Evolutionary conservation across 345 rosid genomes (phyloP).

Genomic region (Punica granatum): DNA sequence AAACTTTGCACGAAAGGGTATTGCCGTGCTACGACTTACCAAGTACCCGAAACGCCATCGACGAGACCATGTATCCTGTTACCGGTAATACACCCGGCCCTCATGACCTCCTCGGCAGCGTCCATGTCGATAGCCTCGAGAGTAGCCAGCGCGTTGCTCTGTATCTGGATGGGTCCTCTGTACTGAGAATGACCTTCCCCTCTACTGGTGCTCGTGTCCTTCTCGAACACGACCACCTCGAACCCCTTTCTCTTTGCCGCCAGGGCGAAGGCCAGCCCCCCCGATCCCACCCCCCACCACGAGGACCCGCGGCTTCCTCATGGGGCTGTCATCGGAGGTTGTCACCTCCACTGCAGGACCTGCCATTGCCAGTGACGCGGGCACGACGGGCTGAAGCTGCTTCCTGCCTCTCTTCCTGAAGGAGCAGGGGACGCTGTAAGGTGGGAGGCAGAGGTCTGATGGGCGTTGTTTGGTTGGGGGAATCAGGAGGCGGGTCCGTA

Average conservation of each 20-base stretch:
- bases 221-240: conserved; percentile 84
- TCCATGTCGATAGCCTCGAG: conserved; percentile 83
- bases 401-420: conserved; percentile 11
- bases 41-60: conserved; percentile 85
- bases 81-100: conserved; percentile 86
- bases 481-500: conserved; percentile 39
- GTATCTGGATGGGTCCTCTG: conserved; percentile 94
- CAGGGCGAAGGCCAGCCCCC: conserved; percentile 74
- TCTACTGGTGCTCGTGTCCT: conserved; percentile 79
- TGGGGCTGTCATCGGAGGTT: neutral
- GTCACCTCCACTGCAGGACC: conserved; percentile 7
- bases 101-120: conserved; percentile 81
- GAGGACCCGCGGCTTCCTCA: conserved; percentile 52
- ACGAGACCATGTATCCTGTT: conserved; percentile 89
- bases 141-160: conserved; percentile 95
- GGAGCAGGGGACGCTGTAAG: conserved; percentile 16
- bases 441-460: conserved; percentile 36
- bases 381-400: conserved; percentile 18
- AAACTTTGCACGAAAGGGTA: no score
- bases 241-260: conserved; percentile 88
- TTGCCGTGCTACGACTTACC: no score
- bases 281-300: conserved; percentile 96
- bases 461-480: conserved; percentile 23
- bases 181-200: conserved; percentile 98
- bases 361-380: conserved; percentile 36